A percentile compares a stretch with the other conserved stretches of the same genome.
These are phyloP conservation scores for Beauveria australis DNA, from an alignment of 2,329 filamentous ascomycete species.

Conservation along the genomic window DNA sequence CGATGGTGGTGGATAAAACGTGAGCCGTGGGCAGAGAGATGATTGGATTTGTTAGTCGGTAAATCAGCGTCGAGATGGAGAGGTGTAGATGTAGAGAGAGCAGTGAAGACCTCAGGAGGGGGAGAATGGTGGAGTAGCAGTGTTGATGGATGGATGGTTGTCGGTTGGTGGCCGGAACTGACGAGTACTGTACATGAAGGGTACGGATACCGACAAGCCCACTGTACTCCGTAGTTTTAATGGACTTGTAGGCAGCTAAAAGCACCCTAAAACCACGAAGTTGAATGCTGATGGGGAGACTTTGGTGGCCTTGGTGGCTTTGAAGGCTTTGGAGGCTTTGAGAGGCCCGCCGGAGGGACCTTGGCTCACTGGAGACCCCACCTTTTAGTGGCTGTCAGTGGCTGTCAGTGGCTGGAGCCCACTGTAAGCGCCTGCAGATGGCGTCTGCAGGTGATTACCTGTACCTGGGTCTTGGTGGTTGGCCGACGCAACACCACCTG, in stretches of 20 bases:
- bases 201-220: too few species aligned
- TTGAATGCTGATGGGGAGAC: not conserved
- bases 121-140: not conserved
- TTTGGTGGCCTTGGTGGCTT: not conserved
- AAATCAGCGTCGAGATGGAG: too few species aligned
- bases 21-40: not conserved
- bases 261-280: not conserved
- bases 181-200: too few species aligned
- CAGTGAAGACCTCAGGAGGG: too few species aligned
- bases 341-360: not conserved
- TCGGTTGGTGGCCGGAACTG: too few species aligned
- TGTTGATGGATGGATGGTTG: too few species aligned
- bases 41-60: not conserved
- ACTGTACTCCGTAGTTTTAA: too few species aligned
- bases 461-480: not conserved
- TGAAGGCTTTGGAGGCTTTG: not conserved
- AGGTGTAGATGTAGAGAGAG: too few species aligned
- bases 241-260: too few species aligned
- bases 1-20: too few species aligned
- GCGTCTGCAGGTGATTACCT: not conserved
- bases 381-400: not conserved
- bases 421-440: slow-evolving; percentile 1
- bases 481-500: not conserved
- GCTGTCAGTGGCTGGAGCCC: not conserved
- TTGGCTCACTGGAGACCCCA: not conserved